Percentiles rank a stretch among this genome's conserved stretches.
phyloP scores from a whole-genome alignment of 2,329 filamentous ascomycete species.

The Arachnomyces sp. region DNA sequence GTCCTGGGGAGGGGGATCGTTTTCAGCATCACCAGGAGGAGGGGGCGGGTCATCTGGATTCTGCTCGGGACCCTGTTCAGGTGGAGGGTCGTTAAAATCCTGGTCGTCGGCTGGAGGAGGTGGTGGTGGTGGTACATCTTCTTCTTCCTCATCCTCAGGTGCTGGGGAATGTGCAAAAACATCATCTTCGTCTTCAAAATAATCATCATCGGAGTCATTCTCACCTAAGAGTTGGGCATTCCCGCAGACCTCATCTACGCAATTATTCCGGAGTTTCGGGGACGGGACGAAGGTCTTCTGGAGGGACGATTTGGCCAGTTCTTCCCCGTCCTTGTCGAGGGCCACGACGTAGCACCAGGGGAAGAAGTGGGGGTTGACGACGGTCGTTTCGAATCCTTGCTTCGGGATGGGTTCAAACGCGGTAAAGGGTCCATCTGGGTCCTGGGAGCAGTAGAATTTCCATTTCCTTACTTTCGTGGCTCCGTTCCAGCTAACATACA shows the following conservation, averaged over 20 bases:
- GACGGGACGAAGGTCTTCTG: conserved; percentile 32
- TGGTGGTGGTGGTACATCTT: too few relatives aligned
- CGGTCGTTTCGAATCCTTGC: conserved; percentile 32
- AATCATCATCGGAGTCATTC: too few relatives aligned
- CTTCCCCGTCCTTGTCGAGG: conserved; percentile 22
- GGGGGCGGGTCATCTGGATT: too few relatives aligned
- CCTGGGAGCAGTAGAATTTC: conserved; percentile 26
- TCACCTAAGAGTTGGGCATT: conserved; percentile 14
- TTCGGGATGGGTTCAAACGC: conserved; percentile 23
- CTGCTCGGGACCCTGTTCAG: too few relatives aligned
- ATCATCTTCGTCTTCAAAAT: too few relatives aligned
- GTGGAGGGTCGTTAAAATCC: too few relatives aligned
- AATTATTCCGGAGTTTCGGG: conserved; percentile 24
- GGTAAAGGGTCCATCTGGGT: conserved; percentile 24
- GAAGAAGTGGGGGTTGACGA: conserved; percentile 22
- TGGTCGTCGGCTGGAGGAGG: too few relatives aligned
- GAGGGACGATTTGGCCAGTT: conserved; percentile 25
- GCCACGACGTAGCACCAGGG: conserved; percentile 29
- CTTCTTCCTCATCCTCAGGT: too few relatives aligned
- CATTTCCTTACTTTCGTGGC: conserved; percentile 30
- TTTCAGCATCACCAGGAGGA: too few relatives aligned
- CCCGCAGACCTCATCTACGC: conserved; percentile 21
- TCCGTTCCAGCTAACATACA: conserved; percentile 36
- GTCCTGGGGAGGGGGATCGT: too few relatives aligned
- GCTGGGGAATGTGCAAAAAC: too few relatives aligned